Conservation (phyloP, 495 filamentous ascomycete genomes). For the Melanomma pulvis-pyrius region DNA sequence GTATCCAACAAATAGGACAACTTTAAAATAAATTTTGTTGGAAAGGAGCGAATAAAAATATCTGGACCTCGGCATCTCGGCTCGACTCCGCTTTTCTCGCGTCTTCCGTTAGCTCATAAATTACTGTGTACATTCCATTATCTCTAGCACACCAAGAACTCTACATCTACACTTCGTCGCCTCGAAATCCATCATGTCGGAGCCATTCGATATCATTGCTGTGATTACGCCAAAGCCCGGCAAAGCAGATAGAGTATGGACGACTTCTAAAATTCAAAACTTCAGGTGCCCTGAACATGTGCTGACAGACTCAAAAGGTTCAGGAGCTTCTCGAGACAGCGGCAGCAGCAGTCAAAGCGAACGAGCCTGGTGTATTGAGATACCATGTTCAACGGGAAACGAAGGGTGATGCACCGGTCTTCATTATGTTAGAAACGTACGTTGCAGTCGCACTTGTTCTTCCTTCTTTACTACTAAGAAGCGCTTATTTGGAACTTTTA, state of each 20-base stretch:
- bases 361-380: slow-evolving; percentile 26
- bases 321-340: slow-evolving; percentile 17
- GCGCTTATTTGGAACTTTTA: background rate
- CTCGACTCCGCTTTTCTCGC: no score
- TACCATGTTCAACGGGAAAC: slow-evolving; percentile 29
- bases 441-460: background rate
- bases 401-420: slow-evolving; percentile 15
- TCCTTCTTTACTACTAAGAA: background rate
- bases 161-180: background rate
- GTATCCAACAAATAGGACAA: no score
- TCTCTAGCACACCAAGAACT: no score
- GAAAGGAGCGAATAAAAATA: no score
- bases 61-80: no score
- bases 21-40: background rate
- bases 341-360: slow-evolving; percentile 14
- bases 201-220: slow-evolving; percentile 14
- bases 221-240: slow-evolving; percentile 19
- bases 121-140: no score
- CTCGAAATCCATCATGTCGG: slow-evolving; percentile 6
- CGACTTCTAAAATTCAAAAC: background rate
- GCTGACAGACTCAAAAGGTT: slow-evolving; percentile 7
- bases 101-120: no score
- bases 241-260: slow-evolving; percentile 15
- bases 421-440: slow-evolving; percentile 34
- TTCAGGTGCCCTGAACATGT: no score